Evolutionary conservation across 2,329 filamentous ascomycete species (phyloP).

Genomic region (Myrmaecium sp.): DNA sequence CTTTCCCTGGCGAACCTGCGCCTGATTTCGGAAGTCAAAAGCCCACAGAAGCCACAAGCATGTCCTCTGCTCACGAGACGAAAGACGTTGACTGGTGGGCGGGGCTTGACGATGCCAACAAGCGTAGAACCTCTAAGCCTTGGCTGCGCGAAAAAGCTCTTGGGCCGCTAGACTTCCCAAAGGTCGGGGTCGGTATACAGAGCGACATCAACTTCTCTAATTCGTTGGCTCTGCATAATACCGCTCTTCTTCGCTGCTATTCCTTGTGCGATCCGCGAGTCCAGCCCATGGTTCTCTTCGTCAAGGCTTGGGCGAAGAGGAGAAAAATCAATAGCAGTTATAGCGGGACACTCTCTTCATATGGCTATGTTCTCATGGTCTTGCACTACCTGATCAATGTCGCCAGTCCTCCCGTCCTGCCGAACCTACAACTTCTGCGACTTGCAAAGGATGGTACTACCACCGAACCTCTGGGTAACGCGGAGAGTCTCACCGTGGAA

Average conservation of each 20-base stretch:
- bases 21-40: constrained; percentile 6
- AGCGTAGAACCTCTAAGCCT: constrained; percentile 7
- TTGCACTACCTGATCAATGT: constrained; percentile 80
- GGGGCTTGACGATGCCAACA: constrained; percentile 5
- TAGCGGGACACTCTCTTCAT: constrained; percentile 71
- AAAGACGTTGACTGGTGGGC: too few species aligned
- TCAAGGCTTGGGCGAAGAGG: constrained; percentile 81
- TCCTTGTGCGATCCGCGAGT: constrained; percentile 64
- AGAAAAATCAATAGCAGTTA: constrained; percentile 78
- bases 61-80: too few species aligned
- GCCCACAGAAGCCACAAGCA: constrained; percentile 3
- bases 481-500: constrained; percentile 29
- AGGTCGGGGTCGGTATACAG: constrained; percentile 60
- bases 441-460: too few species aligned
- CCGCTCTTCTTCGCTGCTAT: constrained; percentile 67
- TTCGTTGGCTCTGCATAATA: constrained; percentile 69
- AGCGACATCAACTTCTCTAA: constrained; percentile 90
- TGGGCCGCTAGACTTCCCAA: constrained; percentile 57
- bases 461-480: not conserved
- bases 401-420: constrained; percentile 62
- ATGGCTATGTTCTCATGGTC: constrained; percentile 85
- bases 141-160: constrained; percentile 30
- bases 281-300: constrained; percentile 60
- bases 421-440: constrained; percentile 55
- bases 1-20: too few species aligned